Evolutionary conservation across 148 eudicot species (phyloP).

Genomic region (Vaccinium darrowii): DNA sequence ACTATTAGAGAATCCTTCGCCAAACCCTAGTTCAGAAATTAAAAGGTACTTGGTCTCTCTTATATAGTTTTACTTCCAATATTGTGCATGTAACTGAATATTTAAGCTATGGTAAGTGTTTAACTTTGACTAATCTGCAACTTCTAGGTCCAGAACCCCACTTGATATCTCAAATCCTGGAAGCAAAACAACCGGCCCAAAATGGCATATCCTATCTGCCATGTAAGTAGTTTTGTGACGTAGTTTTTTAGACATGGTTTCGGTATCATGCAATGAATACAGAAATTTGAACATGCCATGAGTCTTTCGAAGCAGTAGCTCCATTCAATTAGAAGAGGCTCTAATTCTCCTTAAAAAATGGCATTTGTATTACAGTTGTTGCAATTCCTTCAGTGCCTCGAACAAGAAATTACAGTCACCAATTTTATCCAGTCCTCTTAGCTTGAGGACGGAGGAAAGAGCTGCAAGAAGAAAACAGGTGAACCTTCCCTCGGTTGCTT

Average conservation of each 20-base stretch:
- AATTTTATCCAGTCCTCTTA: slow-evolving; percentile 32
- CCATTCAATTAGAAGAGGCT: slow-evolving; percentile 12
- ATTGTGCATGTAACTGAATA: neutral
- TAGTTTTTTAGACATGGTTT: neutral
- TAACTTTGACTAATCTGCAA: neutral
- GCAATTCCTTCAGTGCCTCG: slow-evolving; percentile 44
- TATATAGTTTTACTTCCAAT: neutral
- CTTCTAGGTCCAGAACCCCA: slow-evolving; percentile 29
- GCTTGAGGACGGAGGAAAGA: slow-evolving; percentile 51
- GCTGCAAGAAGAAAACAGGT: slow-evolving; percentile 62
- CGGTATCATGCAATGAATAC: neutral
- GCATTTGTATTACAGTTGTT: slow-evolving; percentile 25
- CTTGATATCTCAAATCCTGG: slow-evolving; percentile 30
- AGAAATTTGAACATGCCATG: neutral
- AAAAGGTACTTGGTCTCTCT: slow-evolving; percentile 21
- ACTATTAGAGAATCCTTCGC: slow-evolving; percentile 24
- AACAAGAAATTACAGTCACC: slow-evolving; percentile 49
- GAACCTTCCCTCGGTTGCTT: neutral
- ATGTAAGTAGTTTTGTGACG: slow-evolving; percentile 35
- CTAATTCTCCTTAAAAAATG: neutral
- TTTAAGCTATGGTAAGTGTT: neutral
- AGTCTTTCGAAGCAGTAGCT: neutral
- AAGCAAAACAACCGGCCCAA: slow-evolving; percentile 43
- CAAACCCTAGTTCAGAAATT: slow-evolving; percentile 32
- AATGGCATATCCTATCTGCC: slow-evolving; percentile 47